Evolutionary conservation across 1,284 basidiomycete species (phyloP), one percentile per base, ranked within the genome.

Genomic region (Cryptococcus depauperatus): DNA sequence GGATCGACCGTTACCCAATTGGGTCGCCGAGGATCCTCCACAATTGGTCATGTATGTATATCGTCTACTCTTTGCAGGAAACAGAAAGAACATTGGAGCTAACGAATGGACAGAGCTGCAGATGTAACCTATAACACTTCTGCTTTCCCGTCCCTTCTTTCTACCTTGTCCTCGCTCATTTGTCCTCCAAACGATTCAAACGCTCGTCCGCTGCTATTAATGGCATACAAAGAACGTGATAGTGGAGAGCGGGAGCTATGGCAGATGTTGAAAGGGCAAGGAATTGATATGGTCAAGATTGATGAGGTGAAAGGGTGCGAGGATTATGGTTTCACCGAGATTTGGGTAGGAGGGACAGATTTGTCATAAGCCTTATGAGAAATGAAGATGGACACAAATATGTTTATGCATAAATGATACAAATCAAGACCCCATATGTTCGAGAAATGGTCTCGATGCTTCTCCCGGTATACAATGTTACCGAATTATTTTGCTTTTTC

Each of bases 81-180:
- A n/a, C 22, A 26, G 29, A 4, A 37, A 11, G 14, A 27, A 5
- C 39, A n/a, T 22, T 22, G 35, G n/a, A 7, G 35, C 14, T 41
- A 11, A 16, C 22, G 21, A 7, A 7, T 11, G 5, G 23, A 23
- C 53, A 87, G 87, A 45, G 87, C 90, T 78, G 85, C 87, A 11
- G 88, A 92, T 59, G 85, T 91, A 8, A 83, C 86, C 0, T 91
- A 91, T 72, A 91, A 91, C 69, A 87, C 84, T 0, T 71, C 80
- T 1, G 85, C 85, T 1, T 92, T 91, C 68, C 77, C 82, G 5
- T 48, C 55, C 0, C 59, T 71, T 9, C 46, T 69, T 8, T 43
- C 34, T 6, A 70, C 70, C 3, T 53, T 71, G 2, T 46, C 46
- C 14, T 29, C 51, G 2, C 56, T 70, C 2, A 55, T 71, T 7